These are phyloP conservation scores for Yamadazyma kanchanaburiensis DNA, from an alignment of 1,139 yeast genomes.

Conservation along the genomic window DNA sequence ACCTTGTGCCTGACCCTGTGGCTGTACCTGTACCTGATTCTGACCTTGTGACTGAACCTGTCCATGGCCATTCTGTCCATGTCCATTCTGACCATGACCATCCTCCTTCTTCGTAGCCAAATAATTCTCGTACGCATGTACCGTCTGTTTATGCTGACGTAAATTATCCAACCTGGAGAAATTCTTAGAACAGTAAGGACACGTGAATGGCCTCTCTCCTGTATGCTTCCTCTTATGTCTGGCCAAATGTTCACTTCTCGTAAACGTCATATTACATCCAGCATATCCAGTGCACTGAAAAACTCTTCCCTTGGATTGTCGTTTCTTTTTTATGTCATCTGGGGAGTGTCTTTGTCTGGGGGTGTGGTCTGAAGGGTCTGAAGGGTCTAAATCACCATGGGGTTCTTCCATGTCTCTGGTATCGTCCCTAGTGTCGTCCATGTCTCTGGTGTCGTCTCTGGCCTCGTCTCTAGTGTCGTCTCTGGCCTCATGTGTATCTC, in stretches of 20 bases:
- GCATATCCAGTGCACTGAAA: constrained; percentile 88
- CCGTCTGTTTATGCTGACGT: constrained; percentile 90
- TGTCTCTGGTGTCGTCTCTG: background rate
- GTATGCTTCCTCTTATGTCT: constrained; percentile 92
- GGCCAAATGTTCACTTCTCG: constrained; percentile 86
- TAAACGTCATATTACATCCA: constrained; percentile 84
- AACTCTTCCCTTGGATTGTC: constrained; percentile 55
- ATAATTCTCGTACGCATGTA: constrained; percentile 74
- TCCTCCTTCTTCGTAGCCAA: constrained; percentile 18
- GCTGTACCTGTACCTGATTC: constrained; percentile 1
- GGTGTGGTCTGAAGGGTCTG: background rate
- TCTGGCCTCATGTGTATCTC: background rate
- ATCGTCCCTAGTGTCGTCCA: background rate
- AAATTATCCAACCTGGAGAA: constrained; percentile 85
- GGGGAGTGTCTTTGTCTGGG: background rate
- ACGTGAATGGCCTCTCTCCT: constrained; percentile 91
- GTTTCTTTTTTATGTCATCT: constrained; percentile 18
- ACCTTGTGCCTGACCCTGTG: background rate
- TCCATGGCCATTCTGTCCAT: no score
- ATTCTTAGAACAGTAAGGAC: constrained; percentile 75
- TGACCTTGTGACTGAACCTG: background rate
- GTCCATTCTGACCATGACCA: constrained; percentile 1
- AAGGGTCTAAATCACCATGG: no score
- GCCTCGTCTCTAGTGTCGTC: background rate
- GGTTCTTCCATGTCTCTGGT: background rate